Evolutionary conservation across 2,329 filamentous ascomycete species (phyloP).

Genomic region (Penicillium sp.): DNA sequence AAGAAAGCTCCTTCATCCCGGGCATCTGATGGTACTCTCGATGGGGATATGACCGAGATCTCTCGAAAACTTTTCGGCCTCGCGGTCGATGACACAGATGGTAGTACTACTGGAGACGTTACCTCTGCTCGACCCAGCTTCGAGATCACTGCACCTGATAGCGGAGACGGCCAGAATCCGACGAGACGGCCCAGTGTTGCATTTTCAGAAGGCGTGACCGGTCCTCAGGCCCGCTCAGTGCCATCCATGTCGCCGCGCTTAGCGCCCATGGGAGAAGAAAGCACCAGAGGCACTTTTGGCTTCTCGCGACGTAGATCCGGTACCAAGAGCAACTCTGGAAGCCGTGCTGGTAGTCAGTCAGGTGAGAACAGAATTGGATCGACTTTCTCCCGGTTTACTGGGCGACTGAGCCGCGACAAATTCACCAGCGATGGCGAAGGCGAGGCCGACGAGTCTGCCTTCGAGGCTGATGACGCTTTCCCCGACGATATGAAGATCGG

Average conservation of each 20-base stretch:
- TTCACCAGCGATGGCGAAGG: constrained; percentile 30
- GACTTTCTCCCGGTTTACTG: constrained; percentile 37
- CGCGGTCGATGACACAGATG: constrained; percentile 16
- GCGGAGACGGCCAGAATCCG: constrained; percentile 1
- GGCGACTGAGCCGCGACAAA: constrained; percentile 32
- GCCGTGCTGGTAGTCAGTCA: constrained; percentile 36
- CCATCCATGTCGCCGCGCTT: constrained; percentile 28
- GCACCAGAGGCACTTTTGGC: constrained; percentile 18
- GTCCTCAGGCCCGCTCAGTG: constrained; percentile 21
- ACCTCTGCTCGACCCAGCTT: constrained; percentile 37
- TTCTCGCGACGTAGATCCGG: constrained; percentile 33
- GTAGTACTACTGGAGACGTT: constrained; percentile 21
- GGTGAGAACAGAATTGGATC: constrained; percentile 37
- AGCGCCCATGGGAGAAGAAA: constrained; percentile 25
- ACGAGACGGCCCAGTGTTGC: constrained; percentile 28
- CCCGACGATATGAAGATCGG: constrained; percentile 16
- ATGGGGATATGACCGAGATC: constrained; percentile 20
- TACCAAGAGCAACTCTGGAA: constrained; percentile 33
- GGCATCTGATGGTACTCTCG: constrained; percentile 25
- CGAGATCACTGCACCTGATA: constrained; percentile 35
- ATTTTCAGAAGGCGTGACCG: constrained; percentile 24
- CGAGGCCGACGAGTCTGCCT: constrained; percentile 25
- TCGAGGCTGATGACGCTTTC: constrained; percentile 19
- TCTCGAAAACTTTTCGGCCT: constrained; percentile 19
- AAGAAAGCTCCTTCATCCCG: constrained; percentile 36